Percentiles rank a stretch among this genome's conserved stretches.
These are phyloP conservation scores for Arthrobotrys pseudoclavata DNA, from an alignment of 2,329 filamentous ascomycete species.

Conservation along the genomic window DNA sequence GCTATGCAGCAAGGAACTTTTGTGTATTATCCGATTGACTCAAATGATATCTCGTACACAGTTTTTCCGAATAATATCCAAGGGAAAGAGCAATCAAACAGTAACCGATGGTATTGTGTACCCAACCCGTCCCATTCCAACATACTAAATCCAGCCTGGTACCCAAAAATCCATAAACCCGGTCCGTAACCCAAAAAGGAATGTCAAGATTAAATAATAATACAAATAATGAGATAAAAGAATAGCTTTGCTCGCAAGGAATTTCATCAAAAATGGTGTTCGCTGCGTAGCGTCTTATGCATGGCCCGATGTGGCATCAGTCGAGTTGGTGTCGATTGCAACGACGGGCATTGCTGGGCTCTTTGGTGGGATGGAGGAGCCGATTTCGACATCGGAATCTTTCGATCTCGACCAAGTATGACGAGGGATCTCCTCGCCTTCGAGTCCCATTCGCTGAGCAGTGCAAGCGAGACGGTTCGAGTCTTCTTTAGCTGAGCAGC, in stretches of 20 bases:
- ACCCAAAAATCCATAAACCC: slow-evolving; percentile 14
- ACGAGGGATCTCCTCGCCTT: slow-evolving; percentile 30
- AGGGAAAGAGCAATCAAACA: slow-evolving; percentile 26
- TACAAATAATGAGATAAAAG: slow-evolving; percentile 13
- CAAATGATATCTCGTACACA: slow-evolving; percentile 31
- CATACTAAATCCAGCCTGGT: slow-evolving; percentile 9
- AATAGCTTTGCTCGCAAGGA: slow-evolving; percentile 10
- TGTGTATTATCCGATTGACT: slow-evolving; percentile 30
- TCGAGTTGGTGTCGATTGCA: background rate
- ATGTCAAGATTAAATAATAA: slow-evolving; percentile 12
- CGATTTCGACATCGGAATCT: slow-evolving; percentile 48
- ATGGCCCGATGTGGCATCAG: slow-evolving; percentile 20
- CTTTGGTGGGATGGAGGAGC: slow-evolving; percentile 39
- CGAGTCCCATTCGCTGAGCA: slow-evolving; percentile 16
- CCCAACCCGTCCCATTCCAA: slow-evolving; percentile 18
- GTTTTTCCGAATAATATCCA: slow-evolving; percentile 40
- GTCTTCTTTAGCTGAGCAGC: slow-evolving; percentile 25
- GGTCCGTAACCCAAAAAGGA: slow-evolving; percentile 26
- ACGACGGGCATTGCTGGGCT: slow-evolving; percentile 32
- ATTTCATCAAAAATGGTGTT: slow-evolving; percentile 1
- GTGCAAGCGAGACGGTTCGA: slow-evolving; percentile 22
- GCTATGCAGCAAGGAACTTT: slow-evolving; percentile 12
- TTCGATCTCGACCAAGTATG: slow-evolving; percentile 40
- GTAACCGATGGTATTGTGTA: slow-evolving; percentile 22
- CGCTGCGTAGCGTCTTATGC: slow-evolving; percentile 1